phyloP scores from a whole-genome alignment of 441 rosid genomes.

The Corymbia citriodora region DNA sequence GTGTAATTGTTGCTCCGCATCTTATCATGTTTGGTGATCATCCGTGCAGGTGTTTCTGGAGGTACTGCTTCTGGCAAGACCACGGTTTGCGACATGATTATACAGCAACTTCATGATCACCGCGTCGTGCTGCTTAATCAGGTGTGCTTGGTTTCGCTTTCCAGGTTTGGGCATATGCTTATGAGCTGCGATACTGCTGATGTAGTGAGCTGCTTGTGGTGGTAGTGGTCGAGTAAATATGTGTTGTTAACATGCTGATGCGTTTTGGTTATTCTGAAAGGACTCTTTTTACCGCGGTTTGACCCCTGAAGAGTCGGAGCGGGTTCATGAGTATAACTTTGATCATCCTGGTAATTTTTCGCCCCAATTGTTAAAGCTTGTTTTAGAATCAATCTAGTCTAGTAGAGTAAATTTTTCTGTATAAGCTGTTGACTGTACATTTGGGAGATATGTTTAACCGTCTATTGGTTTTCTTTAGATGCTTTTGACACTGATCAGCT shows the following conservation, averaged over 20 bases:
- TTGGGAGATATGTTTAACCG: not conserved
- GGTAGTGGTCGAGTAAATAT: not conserved
- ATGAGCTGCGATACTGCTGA: not conserved
- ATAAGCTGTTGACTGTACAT: not conserved
- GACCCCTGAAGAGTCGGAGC: slow-evolving; percentile 67
- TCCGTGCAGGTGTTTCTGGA: slow-evolving; percentile 81
- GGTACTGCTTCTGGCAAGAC: slow-evolving; percentile 99
- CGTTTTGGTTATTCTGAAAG: slow-evolving; percentile 22
- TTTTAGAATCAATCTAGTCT: not conserved
- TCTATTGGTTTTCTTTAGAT: slow-evolving; percentile 32
- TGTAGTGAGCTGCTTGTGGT: not conserved
- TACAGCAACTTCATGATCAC: slow-evolving; percentile 97
- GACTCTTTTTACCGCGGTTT: slow-evolving; percentile 96
- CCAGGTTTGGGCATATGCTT: too few relatives aligned
- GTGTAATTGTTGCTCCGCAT: not conserved
- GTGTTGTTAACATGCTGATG: not conserved
- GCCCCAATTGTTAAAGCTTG: not conserved
- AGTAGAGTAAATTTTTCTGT: not conserved
- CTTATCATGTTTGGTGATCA: not conserved
- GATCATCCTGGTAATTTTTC: slow-evolving; percentile 81
- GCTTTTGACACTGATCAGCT: slow-evolving; percentile 98
- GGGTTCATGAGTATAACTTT: slow-evolving; percentile 91
- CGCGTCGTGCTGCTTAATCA: slow-evolving; percentile 93
- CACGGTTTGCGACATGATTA: slow-evolving; percentile 97
- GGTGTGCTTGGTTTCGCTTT: slow-evolving; percentile 27